phyloP scores from a whole-genome alignment of 2,329 filamentous ascomycete species.

The Pseudocercospora cruenta region DNA sequence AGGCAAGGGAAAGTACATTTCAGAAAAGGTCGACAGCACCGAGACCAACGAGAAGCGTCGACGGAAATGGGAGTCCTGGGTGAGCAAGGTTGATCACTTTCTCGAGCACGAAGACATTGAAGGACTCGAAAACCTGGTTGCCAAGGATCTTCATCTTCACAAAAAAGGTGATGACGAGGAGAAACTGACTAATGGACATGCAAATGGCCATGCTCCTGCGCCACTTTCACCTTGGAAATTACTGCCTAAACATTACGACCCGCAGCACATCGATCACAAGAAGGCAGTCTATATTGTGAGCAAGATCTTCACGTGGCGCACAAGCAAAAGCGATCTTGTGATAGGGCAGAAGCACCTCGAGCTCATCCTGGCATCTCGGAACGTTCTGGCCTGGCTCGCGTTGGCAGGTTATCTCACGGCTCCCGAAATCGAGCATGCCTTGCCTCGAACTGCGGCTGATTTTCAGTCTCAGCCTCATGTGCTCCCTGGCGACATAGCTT shows the following conservation, averaged over 20 bases:
- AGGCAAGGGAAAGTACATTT: constrained; percentile 60
- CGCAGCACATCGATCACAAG: constrained; percentile 62
- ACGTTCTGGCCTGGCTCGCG: constrained; percentile 64
- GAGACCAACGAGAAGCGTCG: constrained; percentile 25
- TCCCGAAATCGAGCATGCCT: constrained; percentile 48
- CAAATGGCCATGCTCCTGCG: constrained; percentile 7
- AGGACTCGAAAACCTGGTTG: constrained; percentile 36
- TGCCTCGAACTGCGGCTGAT: constrained; percentile 26
- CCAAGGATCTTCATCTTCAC: constrained; percentile 29
- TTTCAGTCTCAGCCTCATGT: constrained; percentile 45
- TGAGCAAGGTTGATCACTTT: constrained; percentile 31
- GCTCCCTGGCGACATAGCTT: constrained; percentile 62
- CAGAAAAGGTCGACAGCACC: constrained; percentile 9
- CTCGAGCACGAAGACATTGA: constrained; percentile 28
- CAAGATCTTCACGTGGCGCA: constrained; percentile 49
- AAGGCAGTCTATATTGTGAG: constrained; percentile 62
- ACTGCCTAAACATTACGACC: constrained; percentile 36
- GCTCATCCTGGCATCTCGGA: constrained; percentile 42
- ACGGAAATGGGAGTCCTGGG: constrained; percentile 35
- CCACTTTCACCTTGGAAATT: constrained; percentile 49
- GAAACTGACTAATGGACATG: constrained; percentile 4
- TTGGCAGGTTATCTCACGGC: constrained; percentile 56
- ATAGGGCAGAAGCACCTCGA: constrained; percentile 21
- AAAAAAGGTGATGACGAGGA: constrained; percentile 15
- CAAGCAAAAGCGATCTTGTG: constrained; percentile 12